These are phyloP conservation scores for Tuber aestivum DNA, from an alignment of 495 filamentous ascomycete genomes.

Conservation along the genomic window DNA sequence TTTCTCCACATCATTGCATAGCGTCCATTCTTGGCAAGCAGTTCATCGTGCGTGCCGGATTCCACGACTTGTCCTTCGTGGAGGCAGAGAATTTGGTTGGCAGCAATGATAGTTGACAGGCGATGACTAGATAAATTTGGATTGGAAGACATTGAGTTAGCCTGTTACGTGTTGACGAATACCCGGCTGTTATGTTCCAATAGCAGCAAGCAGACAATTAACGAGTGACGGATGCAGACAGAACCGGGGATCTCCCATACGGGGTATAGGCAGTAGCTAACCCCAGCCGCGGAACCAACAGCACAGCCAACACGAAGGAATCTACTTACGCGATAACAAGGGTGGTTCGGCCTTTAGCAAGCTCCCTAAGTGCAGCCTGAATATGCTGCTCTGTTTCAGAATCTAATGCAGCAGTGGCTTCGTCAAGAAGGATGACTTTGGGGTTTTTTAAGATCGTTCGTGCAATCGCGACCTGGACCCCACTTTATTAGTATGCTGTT, in stretches of 20 bases:
- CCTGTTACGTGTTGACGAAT: background rate
- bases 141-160: background rate
- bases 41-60: conserved; percentile 76
- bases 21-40: conserved; percentile 67
- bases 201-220: background rate
- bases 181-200: background rate
- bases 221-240: background rate
- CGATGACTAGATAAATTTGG: conserved; percentile 61
- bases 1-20: conserved; percentile 96
- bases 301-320: background rate
- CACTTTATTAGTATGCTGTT: background rate
- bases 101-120: conserved; percentile 86
- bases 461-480: conserved; percentile 69
- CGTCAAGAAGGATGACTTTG: conserved; percentile 90
- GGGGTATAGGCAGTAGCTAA: background rate
- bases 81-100: conserved; percentile 91
- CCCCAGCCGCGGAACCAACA: background rate
- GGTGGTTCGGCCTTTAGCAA: conserved; percentile 79
- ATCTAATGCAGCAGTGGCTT: conserved; percentile 92
- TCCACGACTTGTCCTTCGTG: conserved; percentile 78
- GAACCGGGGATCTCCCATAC: background rate
- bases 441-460: conserved; percentile 94
- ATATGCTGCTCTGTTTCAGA: conserved; percentile 96
- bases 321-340: conserved; percentile 57
- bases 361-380: conserved; percentile 71